These are phyloP conservation scores for Moesziomyces antarcticus DNA, from an alignment of 1,284 basidiomycete genomes.

Conservation along the genomic window DNA sequence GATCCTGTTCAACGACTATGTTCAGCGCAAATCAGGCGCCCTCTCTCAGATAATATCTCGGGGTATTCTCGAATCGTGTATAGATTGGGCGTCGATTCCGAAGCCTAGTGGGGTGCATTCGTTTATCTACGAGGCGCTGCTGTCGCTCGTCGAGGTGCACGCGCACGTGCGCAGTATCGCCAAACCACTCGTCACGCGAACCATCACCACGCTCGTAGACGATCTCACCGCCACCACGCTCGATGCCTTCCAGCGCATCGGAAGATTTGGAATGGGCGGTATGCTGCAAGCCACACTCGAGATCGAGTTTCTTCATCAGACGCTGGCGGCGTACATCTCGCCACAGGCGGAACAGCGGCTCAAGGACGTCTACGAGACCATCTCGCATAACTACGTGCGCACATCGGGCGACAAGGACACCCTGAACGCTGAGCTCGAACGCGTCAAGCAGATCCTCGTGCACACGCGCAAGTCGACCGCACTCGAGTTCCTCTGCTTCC, in stretches of 20 bases:
- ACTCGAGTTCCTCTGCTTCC: constrained; percentile 87
- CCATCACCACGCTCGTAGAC: constrained; percentile 84
- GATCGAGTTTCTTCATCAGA: constrained; percentile 98
- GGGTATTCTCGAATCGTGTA: constrained; percentile 81
- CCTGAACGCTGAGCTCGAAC: constrained; percentile 79
- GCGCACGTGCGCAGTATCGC: constrained; percentile 86
- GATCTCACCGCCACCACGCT: constrained; percentile 84
- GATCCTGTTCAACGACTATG: constrained; percentile 86
- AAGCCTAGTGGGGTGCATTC: constrained; percentile 87
- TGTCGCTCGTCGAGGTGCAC: constrained; percentile 90
- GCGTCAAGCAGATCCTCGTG: constrained; percentile 87
- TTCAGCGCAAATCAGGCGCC: constrained; percentile 78
- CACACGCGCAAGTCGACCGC: constrained; percentile 89
- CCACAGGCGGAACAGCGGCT: constrained; percentile 81
- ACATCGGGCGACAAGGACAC: constrained; percentile 30
- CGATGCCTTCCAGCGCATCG: constrained; percentile 84
- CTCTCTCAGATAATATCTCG: constrained; percentile 78
- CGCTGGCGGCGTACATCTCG: constrained; percentile 86
- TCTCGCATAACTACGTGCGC: constrained; percentile 82
- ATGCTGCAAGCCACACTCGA: constrained; percentile 99
- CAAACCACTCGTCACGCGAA: constrained; percentile 79
- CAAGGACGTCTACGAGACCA: constrained; percentile 90
- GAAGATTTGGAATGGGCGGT: constrained; percentile 93
- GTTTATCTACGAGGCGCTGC: constrained; percentile 90
- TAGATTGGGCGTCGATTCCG: constrained; percentile 91